A percentile compares a stretch with the other conserved stretches of the same genome.
Conservation (phyloP, 2,329 filamentous ascomycete genomes). For the Graphilbum ipis-grandicollis region DNA sequence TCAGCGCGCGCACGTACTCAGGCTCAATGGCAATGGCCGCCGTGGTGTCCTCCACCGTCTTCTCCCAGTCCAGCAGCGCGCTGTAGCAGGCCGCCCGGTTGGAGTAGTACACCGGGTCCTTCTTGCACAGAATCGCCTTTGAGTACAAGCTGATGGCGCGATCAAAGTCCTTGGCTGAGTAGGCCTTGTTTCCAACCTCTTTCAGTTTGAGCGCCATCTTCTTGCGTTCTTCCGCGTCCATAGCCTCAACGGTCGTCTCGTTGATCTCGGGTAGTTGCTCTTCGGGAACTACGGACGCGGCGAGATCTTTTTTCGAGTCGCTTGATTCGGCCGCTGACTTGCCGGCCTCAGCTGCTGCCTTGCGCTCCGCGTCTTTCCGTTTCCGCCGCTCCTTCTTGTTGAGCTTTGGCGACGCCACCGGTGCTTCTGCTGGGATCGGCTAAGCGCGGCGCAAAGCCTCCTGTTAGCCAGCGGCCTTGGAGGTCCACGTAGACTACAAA, state of each 20-base stretch:
- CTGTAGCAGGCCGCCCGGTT: slow-evolving; percentile 98
- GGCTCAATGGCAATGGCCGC: slow-evolving; percentile 85
- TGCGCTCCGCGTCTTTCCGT: slow-evolving; percentile 59
- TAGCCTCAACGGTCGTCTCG: slow-evolving; percentile 33
- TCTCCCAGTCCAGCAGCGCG: slow-evolving; percentile 80
- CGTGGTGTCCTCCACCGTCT: slow-evolving; percentile 92
- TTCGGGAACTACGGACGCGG: slow-evolving; percentile 32
- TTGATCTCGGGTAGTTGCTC: slow-evolving; percentile 53
- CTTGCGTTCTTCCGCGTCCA: slow-evolving; percentile 53
- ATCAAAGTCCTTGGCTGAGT: slow-evolving; percentile 85
- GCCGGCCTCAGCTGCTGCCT: slow-evolving; percentile 34
- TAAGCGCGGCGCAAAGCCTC: not conserved
- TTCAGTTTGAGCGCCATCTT: slow-evolving; percentile 84
- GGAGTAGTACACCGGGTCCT: slow-evolving; percentile 95
- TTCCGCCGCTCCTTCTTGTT: slow-evolving; percentile 84
- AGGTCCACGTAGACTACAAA: no score
- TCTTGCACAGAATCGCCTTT: slow-evolving; percentile 90
- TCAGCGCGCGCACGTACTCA: slow-evolving; percentile 94
- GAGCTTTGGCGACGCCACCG: slow-evolving; percentile 42
- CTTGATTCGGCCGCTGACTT: slow-evolving; percentile 21
- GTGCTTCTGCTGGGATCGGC: not conserved
- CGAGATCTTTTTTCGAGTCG: slow-evolving; percentile 21
- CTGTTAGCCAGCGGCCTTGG: no score
- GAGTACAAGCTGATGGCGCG: slow-evolving; percentile 88
- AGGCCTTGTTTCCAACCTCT: slow-evolving; percentile 89